Conservation (phyloP, 2,329 filamentous ascomycete species). For the Colletotrichum orchidophilum region DNA sequence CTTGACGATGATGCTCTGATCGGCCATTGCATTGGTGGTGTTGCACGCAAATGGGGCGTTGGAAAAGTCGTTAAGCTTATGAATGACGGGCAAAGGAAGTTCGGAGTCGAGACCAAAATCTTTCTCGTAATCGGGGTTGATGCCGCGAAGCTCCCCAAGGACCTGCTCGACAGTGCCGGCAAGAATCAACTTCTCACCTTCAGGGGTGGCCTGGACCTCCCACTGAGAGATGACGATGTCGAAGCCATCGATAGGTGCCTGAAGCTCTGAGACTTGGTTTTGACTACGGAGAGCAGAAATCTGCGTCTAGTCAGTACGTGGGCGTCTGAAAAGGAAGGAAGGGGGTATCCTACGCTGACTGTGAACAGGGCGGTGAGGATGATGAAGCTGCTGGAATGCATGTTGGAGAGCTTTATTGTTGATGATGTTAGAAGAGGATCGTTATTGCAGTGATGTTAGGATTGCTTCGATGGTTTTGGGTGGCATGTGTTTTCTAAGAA, state of each 20-base stretch:
- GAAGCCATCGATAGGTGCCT: slow-evolving; percentile 1
- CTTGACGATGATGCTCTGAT: not conserved
- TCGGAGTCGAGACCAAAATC: not conserved
- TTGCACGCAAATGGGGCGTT: not conserved
- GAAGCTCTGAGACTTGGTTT: not conserved
- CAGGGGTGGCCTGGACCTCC: slow-evolving; percentile 28
- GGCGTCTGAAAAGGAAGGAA: not conserved
- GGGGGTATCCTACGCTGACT: not conserved
- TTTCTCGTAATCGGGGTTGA: slow-evolving; percentile 21
- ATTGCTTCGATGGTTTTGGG: not conserved
- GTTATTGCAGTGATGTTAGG: not conserved
- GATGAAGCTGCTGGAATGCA: not conserved
- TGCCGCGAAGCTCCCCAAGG: slow-evolving; percentile 2
- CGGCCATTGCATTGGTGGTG: not conserved
- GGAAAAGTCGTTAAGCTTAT: slow-evolving; percentile 14
- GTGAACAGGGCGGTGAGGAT: not conserved
- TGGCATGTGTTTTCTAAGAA: not conserved
- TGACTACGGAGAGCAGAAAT: not conserved
- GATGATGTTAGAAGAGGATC: not conserved
- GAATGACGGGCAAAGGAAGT: not conserved
- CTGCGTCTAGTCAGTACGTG: not conserved
- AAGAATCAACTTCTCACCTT: slow-evolving; percentile 13
- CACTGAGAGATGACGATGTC: slow-evolving; percentile 5
- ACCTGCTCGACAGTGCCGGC: slow-evolving; percentile 32
- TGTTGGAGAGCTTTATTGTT: not conserved